These are phyloP conservation scores for Tremellales sp. DNA, from an alignment of 1,284 basidiomycete genomes.

Conservation along the genomic window DNA sequence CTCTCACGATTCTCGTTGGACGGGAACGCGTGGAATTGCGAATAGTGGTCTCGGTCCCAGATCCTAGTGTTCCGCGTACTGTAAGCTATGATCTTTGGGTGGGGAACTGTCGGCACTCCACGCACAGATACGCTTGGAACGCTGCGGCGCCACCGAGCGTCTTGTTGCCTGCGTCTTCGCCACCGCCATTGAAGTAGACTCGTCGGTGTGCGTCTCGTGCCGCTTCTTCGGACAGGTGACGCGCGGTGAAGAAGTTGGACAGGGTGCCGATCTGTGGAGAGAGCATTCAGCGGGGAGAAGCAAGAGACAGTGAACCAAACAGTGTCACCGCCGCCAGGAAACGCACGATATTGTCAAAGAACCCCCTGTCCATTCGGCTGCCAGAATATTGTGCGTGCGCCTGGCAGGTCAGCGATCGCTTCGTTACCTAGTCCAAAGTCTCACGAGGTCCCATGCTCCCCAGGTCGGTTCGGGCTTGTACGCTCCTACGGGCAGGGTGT, in stretches of 20 bases:
- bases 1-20: constrained; percentile 35
- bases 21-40: constrained; percentile 31
- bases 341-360: constrained; percentile 44
- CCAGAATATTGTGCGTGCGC: constrained; percentile 34
- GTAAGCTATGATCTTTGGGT: background rate
- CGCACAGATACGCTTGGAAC: constrained; percentile 44
- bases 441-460: constrained; percentile 39
- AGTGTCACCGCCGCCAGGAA: background rate
- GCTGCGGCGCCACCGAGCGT: constrained; percentile 44
- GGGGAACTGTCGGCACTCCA: background rate
- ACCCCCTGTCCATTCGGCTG: constrained; percentile 31
- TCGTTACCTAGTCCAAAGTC: constrained; percentile 7
- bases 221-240: constrained; percentile 36
- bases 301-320: background rate
- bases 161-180: constrained; percentile 35
- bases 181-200: constrained; percentile 34
- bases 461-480: constrained; percentile 33
- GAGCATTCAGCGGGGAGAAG: constrained; percentile 1
- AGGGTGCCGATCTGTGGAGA: constrained; percentile 27
- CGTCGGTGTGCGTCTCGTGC: constrained; percentile 37
- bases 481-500: constrained; percentile 26
- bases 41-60: constrained; percentile 43
- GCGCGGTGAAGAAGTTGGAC: constrained; percentile 34
- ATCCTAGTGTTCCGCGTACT: constrained; percentile 20
- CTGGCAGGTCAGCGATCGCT: constrained; percentile 7